Conservation (phyloP, 306 rosid genomes). For the Morella rubra region DNA sequence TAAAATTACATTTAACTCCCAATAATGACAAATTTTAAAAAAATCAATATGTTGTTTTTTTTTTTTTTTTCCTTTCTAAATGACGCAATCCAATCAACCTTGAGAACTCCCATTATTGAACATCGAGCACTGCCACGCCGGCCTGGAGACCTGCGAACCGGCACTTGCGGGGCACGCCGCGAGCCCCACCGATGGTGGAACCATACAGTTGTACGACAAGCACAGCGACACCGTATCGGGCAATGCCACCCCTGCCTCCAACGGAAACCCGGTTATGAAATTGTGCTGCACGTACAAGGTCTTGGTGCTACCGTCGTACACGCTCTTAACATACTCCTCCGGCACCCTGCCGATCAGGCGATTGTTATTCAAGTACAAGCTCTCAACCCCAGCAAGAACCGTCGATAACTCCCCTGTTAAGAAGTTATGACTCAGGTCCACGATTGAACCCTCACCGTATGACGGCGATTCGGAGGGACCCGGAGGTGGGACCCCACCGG, state of each 20-base stretch:
- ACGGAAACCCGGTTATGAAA: constrained; percentile 43
- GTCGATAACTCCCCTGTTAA: constrained; percentile 50
- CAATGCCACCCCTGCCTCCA: constrained; percentile 29
- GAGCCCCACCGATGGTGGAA: constrained; percentile 41
- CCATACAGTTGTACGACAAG: constrained; percentile 70
- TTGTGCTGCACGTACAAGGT: constrained; percentile 75
- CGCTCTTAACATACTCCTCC: constrained; percentile 54
- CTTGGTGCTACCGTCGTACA: constrained; percentile 55
- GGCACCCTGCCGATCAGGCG: constrained; percentile 57
- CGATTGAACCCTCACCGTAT: constrained; percentile 52
- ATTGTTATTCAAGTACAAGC: constrained; percentile 66
- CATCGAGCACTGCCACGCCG: constrained; percentile 53
- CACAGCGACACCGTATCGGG: constrained; percentile 71
- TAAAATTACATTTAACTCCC: too few species aligned
- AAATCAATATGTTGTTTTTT: too few species aligned
- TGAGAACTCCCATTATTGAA: constrained; percentile 27
- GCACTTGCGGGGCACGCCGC: constrained; percentile 56
- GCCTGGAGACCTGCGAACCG: constrained; percentile 50
- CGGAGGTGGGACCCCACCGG: constrained; percentile 48
- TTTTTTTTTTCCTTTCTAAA: too few species aligned
- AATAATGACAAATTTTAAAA: too few species aligned
- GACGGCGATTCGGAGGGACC: constrained; percentile 18
- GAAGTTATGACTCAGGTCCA: constrained; percentile 68
- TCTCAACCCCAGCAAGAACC: constrained; percentile 57
- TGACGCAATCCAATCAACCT: background rate